Percentiles rank a stretch among this genome's conserved stretches.
These are phyloP conservation scores for Ceratocystiopsis brevicomis DNA, from an alignment of 2,329 filamentous ascomycete species.

Conservation along the genomic window DNA sequence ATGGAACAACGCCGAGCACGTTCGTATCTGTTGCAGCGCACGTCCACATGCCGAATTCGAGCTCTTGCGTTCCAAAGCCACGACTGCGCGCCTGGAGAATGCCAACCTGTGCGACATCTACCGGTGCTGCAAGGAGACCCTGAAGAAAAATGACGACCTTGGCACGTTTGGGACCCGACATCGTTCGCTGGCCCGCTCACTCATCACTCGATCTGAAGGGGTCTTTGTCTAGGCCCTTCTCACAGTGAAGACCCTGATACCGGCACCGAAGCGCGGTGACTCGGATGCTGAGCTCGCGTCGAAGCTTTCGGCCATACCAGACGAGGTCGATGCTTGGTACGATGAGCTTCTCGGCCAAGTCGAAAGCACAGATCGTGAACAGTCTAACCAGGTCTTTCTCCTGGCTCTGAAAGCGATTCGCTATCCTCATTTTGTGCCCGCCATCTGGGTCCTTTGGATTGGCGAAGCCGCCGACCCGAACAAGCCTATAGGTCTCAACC, in stretches of 20 bases:
- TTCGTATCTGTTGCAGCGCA: not conserved
- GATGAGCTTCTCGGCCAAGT: not conserved
- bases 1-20: not conserved
- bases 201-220: not conserved
- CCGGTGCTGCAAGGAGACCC: not conserved
- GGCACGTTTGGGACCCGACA: not conserved
- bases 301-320: not conserved
- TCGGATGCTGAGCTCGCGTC: not conserved
- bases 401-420: not conserved
- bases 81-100: not conserved
- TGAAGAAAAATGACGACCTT: not conserved
- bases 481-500: not conserved
- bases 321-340: not conserved
- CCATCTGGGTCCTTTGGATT: not conserved
- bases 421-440: not conserved
- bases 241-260: not conserved
- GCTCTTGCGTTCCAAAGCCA: not conserved
- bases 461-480: not conserved
- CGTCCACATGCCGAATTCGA: not conserved
- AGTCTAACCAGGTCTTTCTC: not conserved
- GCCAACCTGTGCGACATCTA: not conserved
- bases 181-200: not conserved
- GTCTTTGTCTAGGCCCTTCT: constrained; percentile 1
- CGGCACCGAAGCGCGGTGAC: not conserved
- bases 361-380: not conserved